Base-by-base conservation (phyloP, 441 rosid genomes). In the Pelargonium cotyledonis region DNA sequence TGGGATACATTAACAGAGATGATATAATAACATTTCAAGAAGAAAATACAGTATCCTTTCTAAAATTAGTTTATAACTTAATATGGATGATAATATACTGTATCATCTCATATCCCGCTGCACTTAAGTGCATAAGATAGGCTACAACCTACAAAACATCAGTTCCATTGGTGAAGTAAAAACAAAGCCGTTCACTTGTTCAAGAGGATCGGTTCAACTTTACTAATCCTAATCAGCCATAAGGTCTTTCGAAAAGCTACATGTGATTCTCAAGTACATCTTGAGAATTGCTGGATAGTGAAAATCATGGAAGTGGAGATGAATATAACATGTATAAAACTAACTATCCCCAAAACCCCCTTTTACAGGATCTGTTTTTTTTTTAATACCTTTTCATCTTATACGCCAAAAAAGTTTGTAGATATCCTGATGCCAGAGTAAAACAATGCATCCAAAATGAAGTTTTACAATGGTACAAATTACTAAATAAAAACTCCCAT, bases 401-500 rank as follows among this genome's bases (percentile, higher is more conserved):
- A 29, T 29, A 29, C 4, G 35, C 35, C 26, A 57, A 16, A 10
- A 57, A 57, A n/a, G n/a, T 55, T 55, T 55, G 19, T 55, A 16
- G 23, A 55, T 55, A 55, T 55, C 61, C 16, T 7, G 23, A 16
- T 53, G 60, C 8, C 62, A 62, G 11, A 64, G 57, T 4, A 51
- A 49, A 53, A 44, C 12, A 49, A n/a, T 40, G 10, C 47, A 15
- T 9, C 1, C 62, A 15, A 31, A 66, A 16, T 16, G 63, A 6
- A 31, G 31, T 11, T 46, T 58, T 9, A 16, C 5, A 1, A 23
- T 53, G 1, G 0, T 68, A 49, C 41, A 65, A 65, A 38, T 66
- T 38, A 58, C 63, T 65, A 19, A 3, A 47, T 15, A 69, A 51
- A 72, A 58, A 72, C n/a, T 63, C 11, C 55, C 35, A 66, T 41